A percentile compares a stretch with the other conserved stretches of the same genome.
These are phyloP conservation scores for Alternaria conjuncta DNA, from an alignment of 2,329 filamentous ascomycete genomes.

Conservation along the genomic window DNA sequence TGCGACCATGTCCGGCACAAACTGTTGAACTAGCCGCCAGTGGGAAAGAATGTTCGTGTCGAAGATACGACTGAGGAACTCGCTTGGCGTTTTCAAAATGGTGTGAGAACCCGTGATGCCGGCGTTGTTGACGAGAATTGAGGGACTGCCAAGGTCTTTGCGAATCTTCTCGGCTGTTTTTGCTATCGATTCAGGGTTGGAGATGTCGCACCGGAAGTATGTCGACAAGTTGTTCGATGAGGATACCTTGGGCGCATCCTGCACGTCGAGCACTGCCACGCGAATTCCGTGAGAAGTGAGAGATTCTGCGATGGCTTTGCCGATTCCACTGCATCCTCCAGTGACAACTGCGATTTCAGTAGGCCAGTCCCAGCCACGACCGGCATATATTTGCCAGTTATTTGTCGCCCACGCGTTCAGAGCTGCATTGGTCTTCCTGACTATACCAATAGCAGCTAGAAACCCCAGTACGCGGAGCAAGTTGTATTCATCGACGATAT, in stretches of 20 bases:
- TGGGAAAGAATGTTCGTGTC: slow-evolving; percentile 26
- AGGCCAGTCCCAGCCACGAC: slow-evolving; percentile 17
- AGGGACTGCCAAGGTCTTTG: slow-evolving; percentile 17
- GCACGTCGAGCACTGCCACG: slow-evolving; percentile 22
- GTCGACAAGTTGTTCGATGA: slow-evolving; percentile 11
- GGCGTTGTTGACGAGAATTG: slow-evolving; percentile 33
- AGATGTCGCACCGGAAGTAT: slow-evolving; percentile 27
- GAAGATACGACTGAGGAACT: slow-evolving; percentile 17
- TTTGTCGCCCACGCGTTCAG: slow-evolving; percentile 11
- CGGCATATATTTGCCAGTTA: slow-evolving; percentile 7
- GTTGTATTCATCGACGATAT: background rate
- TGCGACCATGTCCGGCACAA: slow-evolving; percentile 28
- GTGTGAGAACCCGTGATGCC: slow-evolving; percentile 18
- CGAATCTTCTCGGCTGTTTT: slow-evolving; percentile 15
- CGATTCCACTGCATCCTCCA: slow-evolving; percentile 24
- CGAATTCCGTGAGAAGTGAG: slow-evolving; percentile 13
- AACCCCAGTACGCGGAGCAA: background rate
- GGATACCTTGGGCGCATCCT: slow-evolving; percentile 7
- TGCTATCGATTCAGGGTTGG: slow-evolving; percentile 11
- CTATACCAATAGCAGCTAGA: background rate
- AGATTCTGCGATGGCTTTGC: slow-evolving; percentile 17
- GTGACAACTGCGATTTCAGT: slow-evolving; percentile 25
- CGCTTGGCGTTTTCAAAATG: slow-evolving; percentile 9
- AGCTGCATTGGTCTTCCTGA: slow-evolving; percentile 1
- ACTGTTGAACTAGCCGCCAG: slow-evolving; percentile 22